These are phyloP conservation scores for Begonia peltatifolia DNA, from an alignment of 306 rosid species.

Conservation along the genomic window DNA sequence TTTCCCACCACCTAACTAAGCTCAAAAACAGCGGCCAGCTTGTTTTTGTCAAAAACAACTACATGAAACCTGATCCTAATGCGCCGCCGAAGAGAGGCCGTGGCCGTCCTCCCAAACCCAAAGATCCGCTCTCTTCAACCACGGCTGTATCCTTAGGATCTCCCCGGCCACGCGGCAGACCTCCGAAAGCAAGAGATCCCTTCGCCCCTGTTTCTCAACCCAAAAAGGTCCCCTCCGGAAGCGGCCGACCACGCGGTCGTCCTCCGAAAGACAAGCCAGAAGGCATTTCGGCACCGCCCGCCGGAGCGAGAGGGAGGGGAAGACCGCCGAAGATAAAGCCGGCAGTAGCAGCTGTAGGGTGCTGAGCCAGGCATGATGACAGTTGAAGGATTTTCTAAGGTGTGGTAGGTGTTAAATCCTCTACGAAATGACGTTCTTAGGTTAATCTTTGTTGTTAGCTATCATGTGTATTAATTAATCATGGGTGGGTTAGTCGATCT, in stretches of 20 bases:
- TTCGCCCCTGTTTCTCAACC: conserved; percentile 21
- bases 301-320: conserved; percentile 33
- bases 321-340: conserved; percentile 49
- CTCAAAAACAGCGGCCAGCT: conserved; percentile 33
- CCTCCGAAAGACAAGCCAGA: conserved; percentile 36
- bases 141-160: conserved; percentile 4
- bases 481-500: too few species aligned
- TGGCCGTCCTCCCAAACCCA: conserved; percentile 41
- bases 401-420: too few species aligned
- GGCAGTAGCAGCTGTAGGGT: conserved; percentile 26
- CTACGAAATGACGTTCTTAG: too few species aligned
- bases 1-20: conserved; percentile 22
- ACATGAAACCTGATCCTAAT: conserved; percentile 35
- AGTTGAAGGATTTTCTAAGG: too few species aligned
- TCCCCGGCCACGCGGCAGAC: conserved; percentile 39
- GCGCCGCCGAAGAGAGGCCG: conserved; percentile 42
- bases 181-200: conserved; percentile 35
- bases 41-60: conserved; percentile 27
- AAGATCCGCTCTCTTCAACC: conserved; percentile 9
- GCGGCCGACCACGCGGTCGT: conserved; percentile 50
- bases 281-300: conserved; percentile 4
- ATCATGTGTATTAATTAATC: too few species aligned
- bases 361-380: conserved; percentile 13
- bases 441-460: too few species aligned
- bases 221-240: conserved; percentile 14